A percentile compares a stretch with the other conserved stretches of the same genome.
Evolutionary conservation across 176 grass and related monocot species (phyloP).

Genomic region (Eleusine indica): DNA sequence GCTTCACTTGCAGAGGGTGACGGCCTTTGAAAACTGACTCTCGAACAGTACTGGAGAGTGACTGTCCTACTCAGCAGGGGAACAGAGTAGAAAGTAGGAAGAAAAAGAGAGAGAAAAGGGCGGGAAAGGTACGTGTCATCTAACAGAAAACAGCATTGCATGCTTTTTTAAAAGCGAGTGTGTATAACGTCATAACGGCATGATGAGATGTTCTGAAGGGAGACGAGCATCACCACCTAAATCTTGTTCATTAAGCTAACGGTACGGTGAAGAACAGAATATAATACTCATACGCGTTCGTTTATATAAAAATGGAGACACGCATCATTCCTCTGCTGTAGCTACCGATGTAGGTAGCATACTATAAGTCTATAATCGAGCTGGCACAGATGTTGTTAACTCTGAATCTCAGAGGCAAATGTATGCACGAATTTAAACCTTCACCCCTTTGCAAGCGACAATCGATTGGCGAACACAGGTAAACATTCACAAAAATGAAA

Average conservation of each 20-base stretch:
- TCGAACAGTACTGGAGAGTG: constrained; percentile 30
- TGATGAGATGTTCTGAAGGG: constrained; percentile 37
- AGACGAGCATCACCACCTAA: constrained; percentile 32
- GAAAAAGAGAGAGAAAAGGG: background rate
- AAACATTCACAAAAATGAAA: too few relatives aligned
- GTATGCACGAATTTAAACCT: background rate
- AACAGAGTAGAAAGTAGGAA: background rate
- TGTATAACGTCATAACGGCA: constrained; percentile 40
- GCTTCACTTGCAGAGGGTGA: constrained; percentile 1
- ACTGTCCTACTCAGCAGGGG: constrained; percentile 33
- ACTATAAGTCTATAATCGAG: background rate
- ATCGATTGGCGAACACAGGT: too few relatives aligned
- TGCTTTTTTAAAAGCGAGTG: constrained; percentile 33
- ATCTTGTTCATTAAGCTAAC: constrained; percentile 53
- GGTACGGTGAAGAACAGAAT: background rate
- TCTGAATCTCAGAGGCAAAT: background rate
- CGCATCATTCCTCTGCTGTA: background rate
- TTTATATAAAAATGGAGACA: background rate
- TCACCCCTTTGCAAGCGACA: too few relatives aligned
- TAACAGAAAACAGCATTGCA: constrained; percentile 30
- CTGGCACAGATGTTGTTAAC: background rate
- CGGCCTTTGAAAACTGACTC: constrained; percentile 15
- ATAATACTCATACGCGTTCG: background rate
- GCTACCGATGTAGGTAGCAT: background rate
- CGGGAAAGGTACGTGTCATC: constrained; percentile 50